Evolutionary conservation across 495 filamentous ascomycete genomes (phyloP), one percentile per base, ranked within the genome.

Genomic region (Penicillium bialowiezense): DNA sequence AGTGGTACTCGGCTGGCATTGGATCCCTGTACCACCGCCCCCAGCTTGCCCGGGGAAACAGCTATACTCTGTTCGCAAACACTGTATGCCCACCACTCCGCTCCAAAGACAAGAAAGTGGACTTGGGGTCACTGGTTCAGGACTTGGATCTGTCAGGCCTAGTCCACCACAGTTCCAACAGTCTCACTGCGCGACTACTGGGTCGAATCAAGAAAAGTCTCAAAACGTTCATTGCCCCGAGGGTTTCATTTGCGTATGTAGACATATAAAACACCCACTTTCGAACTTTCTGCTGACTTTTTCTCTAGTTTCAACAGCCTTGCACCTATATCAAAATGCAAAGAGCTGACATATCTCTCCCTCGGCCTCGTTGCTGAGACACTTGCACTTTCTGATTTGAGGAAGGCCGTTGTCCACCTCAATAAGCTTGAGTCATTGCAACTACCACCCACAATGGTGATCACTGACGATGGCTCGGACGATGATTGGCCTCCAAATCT

Each of bases 151-250:
- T 90, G 61, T 70, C 71, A 19, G 40, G 57, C 26, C 71, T 89
- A 34, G 78, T 87, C 5, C 83, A 90, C 54, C 81, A 89, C 56
- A 77, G 83, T 20, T 77, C 76, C 35, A 81, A 81, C 48, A 85
- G 81, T 42, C 60, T 79, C 18, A 88, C 84, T 2, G 84, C 86
- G 15, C 72, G 85, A 31, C 61, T 90, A 10, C 58, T 90, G 15
- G 78, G 79, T 4, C 65, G 82, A 15, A 70, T 81, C 9, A 85
- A 85, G 45, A 64, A 58, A 17, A 75, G 70, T 15, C 63, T 90
- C 7, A 76, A 82, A 38, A 67, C 69, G 24, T 87, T 90, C 55
- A 64, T 80, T 28, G 87, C 87, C 12, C 87, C 87, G 0, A 81
- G 80, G 37, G 72, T 81, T 2, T 77, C 76, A 9, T 90, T 90